Conservation (phyloP, 108 stramenopile species). For the Aurantiochytrium sp. region DNA sequence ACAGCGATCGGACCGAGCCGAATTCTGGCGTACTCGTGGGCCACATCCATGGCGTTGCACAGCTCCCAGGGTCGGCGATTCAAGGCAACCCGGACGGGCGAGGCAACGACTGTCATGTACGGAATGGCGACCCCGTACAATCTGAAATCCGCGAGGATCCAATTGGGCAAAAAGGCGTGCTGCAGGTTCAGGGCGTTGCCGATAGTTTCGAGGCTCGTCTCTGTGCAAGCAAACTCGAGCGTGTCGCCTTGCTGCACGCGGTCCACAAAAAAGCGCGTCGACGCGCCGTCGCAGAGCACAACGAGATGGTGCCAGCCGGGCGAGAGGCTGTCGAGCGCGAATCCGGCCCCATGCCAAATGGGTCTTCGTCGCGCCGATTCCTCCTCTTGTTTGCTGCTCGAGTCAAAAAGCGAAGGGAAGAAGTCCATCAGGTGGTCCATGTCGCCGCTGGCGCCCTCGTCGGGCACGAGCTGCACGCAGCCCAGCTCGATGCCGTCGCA, state of each 20-base stretch:
- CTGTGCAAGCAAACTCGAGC: neutral
- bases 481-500: neutral
- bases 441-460: neutral
- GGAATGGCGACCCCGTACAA: neutral
- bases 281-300: neutral
- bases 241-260: neutral
- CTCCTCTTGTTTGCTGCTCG: too few species aligned
- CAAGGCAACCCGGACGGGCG: neutral
- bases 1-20: neutral
- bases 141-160: neutral
- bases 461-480: neutral
- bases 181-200: neutral
- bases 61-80: constrained; percentile 3
- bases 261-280: neutral
- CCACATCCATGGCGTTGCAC: neutral
- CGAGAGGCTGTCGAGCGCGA: neutral
- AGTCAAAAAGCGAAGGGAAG: neutral
- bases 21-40: neutral
- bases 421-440: neutral
- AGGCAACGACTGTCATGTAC: neutral
- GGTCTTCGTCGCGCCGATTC: neutral
- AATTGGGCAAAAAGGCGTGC: neutral
- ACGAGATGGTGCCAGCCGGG: constrained; percentile 20
- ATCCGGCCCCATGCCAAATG: neutral
- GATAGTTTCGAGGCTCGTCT: neutral